These are phyloP conservation scores for Rhizopus sp. DNA, from an alignment of 371 early-diverging fungal genomes.

Conservation along the genomic window DNA sequence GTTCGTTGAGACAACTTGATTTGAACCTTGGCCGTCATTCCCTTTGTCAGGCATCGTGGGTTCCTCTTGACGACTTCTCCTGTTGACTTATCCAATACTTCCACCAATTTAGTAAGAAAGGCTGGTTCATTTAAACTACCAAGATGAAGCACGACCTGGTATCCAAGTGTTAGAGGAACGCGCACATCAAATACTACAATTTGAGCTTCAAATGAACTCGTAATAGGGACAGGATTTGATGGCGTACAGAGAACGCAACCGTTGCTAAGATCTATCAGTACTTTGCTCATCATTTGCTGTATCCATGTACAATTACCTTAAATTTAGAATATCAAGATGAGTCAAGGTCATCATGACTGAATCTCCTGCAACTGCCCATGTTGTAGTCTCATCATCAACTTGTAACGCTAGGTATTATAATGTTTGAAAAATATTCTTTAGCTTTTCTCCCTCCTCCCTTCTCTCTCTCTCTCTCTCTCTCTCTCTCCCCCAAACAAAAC, in stretches of 20 bases:
- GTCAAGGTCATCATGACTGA: slow-evolving; percentile 76
- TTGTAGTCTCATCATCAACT: slow-evolving; percentile 65
- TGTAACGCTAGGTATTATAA: slow-evolving; percentile 58
- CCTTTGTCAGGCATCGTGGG: slow-evolving; percentile 81
- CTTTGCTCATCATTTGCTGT: background rate
- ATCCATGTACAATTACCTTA: slow-evolving; percentile 52
- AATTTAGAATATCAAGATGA: slow-evolving; percentile 79
- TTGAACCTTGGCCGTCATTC: slow-evolving; percentile 82
- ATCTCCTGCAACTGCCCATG: slow-evolving; percentile 95
- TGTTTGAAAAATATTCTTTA: background rate
- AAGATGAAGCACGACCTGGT: slow-evolving; percentile 81
- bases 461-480: too few species aligned
- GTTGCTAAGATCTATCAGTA: slow-evolving; percentile 33
- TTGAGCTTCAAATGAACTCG: slow-evolving; percentile 76
- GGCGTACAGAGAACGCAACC: slow-evolving; percentile 83
- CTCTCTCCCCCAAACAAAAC: background rate
- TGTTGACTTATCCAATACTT: slow-evolving; percentile 78
- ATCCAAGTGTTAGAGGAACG: slow-evolving; percentile 91
- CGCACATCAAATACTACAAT: slow-evolving; percentile 91
- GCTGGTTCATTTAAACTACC: slow-evolving; percentile 83
- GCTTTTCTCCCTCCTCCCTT: slow-evolving; percentile 6
- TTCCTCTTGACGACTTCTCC: slow-evolving; percentile 83
- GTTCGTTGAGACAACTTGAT: slow-evolving; percentile 68
- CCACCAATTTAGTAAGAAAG: slow-evolving; percentile 67
- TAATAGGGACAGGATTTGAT: slow-evolving; percentile 68